A percentile compares a stretch with the other conserved stretches of the same genome.
These are phyloP conservation scores for Gastrolobium bilobum DNA, from an alignment of 306 rosid genomes.

Conservation along the genomic window DNA sequence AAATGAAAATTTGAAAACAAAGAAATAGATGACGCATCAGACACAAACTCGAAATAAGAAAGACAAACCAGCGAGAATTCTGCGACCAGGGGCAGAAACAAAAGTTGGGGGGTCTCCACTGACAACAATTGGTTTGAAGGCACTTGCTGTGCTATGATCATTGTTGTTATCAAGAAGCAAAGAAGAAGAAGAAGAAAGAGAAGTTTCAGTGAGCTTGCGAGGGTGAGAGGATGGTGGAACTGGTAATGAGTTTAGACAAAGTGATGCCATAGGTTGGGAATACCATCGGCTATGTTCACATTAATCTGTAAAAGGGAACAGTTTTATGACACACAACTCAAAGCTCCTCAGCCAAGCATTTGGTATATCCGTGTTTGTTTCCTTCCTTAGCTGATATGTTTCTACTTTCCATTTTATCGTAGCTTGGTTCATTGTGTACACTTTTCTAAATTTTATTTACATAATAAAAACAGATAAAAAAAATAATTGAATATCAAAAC, in stretches of 20 bases:
- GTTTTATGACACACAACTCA: not conserved
- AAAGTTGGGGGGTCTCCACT: constrained; percentile 89
- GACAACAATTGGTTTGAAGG: constrained; percentile 79
- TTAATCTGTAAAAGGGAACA: constrained; percentile 4
- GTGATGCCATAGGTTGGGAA: constrained; percentile 70
- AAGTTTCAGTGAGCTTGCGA: constrained; percentile 58
- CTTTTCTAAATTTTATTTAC: no score
- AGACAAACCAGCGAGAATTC: constrained; percentile 86
- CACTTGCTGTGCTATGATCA: constrained; percentile 32
- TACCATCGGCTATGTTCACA: constrained; percentile 40
- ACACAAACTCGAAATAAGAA: not conserved
- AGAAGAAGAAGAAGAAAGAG: constrained; percentile 52
- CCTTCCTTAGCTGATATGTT: no score
- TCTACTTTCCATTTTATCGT: not conserved
- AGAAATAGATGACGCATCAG: not conserved
- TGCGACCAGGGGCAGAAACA: constrained; percentile 95
- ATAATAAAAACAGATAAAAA: no score
- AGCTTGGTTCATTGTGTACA: no score
- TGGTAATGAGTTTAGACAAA: constrained; percentile 70
- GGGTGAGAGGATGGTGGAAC: constrained; percentile 65
- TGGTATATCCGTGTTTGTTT: constrained; percentile 42
- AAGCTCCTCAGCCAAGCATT: constrained; percentile 51
- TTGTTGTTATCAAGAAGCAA: constrained; percentile 53
- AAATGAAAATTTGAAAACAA: not conserved
- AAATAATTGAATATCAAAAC: no score